Conservation (phyloP, 2,329 filamentous ascomycete genomes). For the Podosphaera leucotricha region DNA sequence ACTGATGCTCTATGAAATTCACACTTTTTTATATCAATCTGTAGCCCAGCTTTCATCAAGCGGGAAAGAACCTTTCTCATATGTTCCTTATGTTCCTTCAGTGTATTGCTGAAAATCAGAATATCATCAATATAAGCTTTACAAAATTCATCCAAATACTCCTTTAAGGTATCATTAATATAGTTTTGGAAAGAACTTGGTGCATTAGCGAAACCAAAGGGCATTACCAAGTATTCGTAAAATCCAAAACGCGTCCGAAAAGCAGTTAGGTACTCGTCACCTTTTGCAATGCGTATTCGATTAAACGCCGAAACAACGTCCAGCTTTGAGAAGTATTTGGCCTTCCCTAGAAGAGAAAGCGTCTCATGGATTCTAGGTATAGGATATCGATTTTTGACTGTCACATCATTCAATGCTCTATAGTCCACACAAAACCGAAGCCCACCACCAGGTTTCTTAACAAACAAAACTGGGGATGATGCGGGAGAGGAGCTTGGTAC, state of each 20-base stretch:
- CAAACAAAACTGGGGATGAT: neutral
- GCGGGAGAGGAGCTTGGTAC: neutral
- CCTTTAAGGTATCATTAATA: conserved; percentile 5
- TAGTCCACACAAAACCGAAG: neutral
- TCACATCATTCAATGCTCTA: neutral
- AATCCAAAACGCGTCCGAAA: conserved; percentile 3
- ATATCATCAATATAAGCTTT: conserved; percentile 5
- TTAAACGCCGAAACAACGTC: neutral
- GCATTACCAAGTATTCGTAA: conserved; percentile 14
- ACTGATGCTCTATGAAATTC: neutral
- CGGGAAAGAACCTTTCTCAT: neutral
- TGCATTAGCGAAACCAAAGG: conserved; percentile 12
- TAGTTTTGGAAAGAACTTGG: conserved; percentile 4
- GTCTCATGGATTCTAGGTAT: neutral
- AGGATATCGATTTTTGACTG: neutral
- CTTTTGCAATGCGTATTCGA: neutral
- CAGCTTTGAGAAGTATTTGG: neutral
- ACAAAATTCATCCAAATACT: conserved; percentile 5
- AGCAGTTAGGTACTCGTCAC: neutral
- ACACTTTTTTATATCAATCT: conserved; percentile 1
- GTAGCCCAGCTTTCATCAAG: neutral
- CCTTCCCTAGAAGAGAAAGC: neutral
- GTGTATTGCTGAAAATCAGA: conserved; percentile 2
- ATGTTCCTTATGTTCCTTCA: neutral
- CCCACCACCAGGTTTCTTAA: neutral